Conservation (phyloP, 164 flowering plant genomes). For the Taxillus chinensis region DNA sequence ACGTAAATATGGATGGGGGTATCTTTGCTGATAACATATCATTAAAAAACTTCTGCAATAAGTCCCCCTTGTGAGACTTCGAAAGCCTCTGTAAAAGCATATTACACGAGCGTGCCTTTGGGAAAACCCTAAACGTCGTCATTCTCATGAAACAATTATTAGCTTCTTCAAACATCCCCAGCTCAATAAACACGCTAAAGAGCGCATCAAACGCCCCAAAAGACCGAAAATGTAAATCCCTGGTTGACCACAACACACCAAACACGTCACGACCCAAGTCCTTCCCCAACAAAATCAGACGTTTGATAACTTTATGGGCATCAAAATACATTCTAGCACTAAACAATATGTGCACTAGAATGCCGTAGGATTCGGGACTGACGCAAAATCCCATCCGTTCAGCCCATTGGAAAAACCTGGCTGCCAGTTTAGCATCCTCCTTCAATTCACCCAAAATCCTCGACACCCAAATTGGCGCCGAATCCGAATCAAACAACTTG, state of each 20-base stretch:
- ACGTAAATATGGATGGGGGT: constrained; percentile 48
- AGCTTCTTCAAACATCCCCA: constrained; percentile 64
- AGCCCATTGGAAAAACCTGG: constrained; percentile 57
- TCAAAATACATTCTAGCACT: constrained; percentile 48
- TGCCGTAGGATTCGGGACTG: constrained; percentile 46
- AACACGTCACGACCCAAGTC: constrained; percentile 28
- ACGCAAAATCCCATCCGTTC: constrained; percentile 32
- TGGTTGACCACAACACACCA: constrained; percentile 55
- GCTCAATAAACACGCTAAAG: constrained; percentile 54
- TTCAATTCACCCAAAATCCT: constrained; percentile 38
- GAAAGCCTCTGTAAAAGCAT: constrained; percentile 46
- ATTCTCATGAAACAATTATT: constrained; percentile 52
- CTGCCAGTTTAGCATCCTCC: constrained; percentile 37
- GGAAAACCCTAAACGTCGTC: constrained; percentile 44
- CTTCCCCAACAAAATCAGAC: constrained; percentile 21
- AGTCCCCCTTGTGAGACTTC: constrained; percentile 30
- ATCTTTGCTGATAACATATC: constrained; percentile 53
- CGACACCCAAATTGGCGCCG: constrained; percentile 44
- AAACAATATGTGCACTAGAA: constrained; percentile 60
- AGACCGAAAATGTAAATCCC: constrained; percentile 37
- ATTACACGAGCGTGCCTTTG: constrained; percentile 65
- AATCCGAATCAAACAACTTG: constrained; percentile 33
- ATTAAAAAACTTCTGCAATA: constrained; percentile 40
- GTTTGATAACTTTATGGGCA: constrained; percentile 35
- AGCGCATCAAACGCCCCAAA: constrained; percentile 72